These are phyloP conservation scores for Diplodia sapinea DNA, from an alignment of 2,329 filamentous ascomycete genomes.

Conservation along the genomic window DNA sequence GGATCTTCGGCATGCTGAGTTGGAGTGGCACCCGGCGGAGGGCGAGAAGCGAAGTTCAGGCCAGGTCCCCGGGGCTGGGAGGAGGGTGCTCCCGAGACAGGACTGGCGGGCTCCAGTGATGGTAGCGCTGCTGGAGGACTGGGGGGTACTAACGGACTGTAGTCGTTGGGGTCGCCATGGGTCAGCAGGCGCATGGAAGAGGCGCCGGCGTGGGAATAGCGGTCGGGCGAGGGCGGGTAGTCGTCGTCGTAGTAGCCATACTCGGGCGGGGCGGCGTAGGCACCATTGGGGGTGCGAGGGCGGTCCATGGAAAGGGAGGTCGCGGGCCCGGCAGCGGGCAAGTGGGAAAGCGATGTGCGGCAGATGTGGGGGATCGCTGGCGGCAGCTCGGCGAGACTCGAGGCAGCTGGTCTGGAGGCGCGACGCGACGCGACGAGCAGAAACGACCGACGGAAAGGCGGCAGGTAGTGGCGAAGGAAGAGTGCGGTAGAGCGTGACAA, in stretches of 20 bases:
- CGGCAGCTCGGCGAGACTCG: constrained; percentile 22
- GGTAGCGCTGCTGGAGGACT: constrained; percentile 37
- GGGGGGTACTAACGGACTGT: constrained; percentile 51
- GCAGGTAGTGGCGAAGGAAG: constrained; percentile 5
- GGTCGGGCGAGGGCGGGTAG: constrained; percentile 37
- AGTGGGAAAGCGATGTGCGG: constrained; percentile 17
- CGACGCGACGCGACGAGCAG: constrained; percentile 11
- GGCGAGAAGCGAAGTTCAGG: constrained; percentile 35
- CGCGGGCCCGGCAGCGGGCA: constrained; percentile 26
- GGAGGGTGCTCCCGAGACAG: constrained; percentile 12
- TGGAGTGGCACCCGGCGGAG: constrained; percentile 40
- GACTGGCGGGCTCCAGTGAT: constrained; percentile 30
- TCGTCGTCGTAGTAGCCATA: constrained; percentile 52
- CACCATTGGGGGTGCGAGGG: constrained; percentile 42
- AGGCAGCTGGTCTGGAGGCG: background rate
- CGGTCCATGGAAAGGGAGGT: constrained; percentile 41
- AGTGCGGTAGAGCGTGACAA: constrained; percentile 4
- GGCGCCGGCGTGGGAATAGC: constrained; percentile 35
- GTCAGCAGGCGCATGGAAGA: constrained; percentile 59
- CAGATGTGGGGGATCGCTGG: constrained; percentile 26
- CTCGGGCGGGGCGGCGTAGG: constrained; percentile 52
- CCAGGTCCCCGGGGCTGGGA: constrained; percentile 22
- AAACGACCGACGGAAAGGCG: constrained; percentile 8
- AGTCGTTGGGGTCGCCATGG: constrained; percentile 51
- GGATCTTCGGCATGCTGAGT: constrained; percentile 46